Percentiles rank a stretch among this genome's conserved stretches.
Evolutionary conservation across 495 filamentous ascomycete species (phyloP).

Genomic region (Poronia punctata): DNA sequence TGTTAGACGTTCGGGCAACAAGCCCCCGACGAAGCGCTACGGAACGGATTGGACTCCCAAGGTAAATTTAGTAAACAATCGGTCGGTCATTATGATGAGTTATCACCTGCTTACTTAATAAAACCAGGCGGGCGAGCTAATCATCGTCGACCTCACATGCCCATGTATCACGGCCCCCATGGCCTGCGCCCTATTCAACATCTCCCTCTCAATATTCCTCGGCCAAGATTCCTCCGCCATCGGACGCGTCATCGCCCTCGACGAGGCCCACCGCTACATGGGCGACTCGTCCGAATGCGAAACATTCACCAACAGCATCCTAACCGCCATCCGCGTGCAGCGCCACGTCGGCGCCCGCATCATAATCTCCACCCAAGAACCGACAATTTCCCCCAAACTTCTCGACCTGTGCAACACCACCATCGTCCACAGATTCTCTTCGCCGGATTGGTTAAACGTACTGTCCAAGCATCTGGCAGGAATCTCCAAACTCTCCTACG

Average conservation of each 20-base stretch:
- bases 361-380: conserved; percentile 73
- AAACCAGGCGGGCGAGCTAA: conserved; percentile 47
- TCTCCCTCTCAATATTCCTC: conserved; percentile 55
- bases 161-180: conserved; percentile 60
- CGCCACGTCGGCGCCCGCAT: conserved; percentile 61
- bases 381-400: conserved; percentile 61
- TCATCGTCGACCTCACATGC: conserved; percentile 69
- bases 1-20: conserved; percentile 5
- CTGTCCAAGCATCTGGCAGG: conserved; percentile 58
- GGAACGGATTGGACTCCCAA: conserved; percentile 31
- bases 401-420: conserved; percentile 67
- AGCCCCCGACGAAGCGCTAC: background rate
- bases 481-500: conserved; percentile 18
- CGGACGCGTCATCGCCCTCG: conserved; percentile 32
- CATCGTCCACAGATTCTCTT: conserved; percentile 68
- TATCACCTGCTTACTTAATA: background rate
- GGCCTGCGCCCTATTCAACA: conserved; percentile 64
- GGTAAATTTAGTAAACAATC: conserved; percentile 11
- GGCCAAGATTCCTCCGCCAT: conserved; percentile 37
- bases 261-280: conserved; percentile 40
- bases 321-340: conserved; percentile 60
- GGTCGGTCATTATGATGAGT: background rate
- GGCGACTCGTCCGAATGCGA: conserved; percentile 30
- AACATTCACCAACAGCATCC: conserved; percentile 57
- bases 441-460: conserved; percentile 58